Base-by-base conservation (phyloP, 164 flowering plant species). In the Platanus orientalis region DNA sequence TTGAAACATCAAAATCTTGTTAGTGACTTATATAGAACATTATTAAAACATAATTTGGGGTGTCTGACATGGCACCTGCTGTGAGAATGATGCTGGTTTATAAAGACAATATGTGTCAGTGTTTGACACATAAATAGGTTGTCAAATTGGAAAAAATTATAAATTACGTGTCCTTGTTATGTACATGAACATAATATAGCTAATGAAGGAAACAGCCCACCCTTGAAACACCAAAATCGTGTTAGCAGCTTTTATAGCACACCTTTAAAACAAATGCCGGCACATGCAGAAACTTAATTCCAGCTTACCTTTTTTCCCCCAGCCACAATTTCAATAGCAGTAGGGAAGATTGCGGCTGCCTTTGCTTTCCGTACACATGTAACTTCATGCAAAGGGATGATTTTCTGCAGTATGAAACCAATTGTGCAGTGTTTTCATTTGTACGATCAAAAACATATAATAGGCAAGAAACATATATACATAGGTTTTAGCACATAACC, bases 321-420 rank as follows among this genome's bases (percentile, higher is more conserved):
- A 45, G 89, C 83, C 25, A 81, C 57, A 71, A 94, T 84, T 77
- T 94, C 99, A 66, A 94, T 89, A 21, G 97, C 99, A 81, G 84
- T 94, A 7, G 96, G 99, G 61, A 94, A 94, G 23, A 94, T 82
- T 49, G 85, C 97, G 20, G 91, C 99, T 25, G 96, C 86, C 77
- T 89, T 94, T 54, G 99, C 99, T 83, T 92, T 86, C 53, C 81
- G 77, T 40, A 94, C 83, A 69, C 81, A 76, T 45, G 96, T 83
- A 69, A 94, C 67, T 66, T 89, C 97, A 62, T 75, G 34, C 61
- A 91, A 84, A 25, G 92, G 80, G 36, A 94, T 94, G 44, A 76
- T 72, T 86, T 78, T 94, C 99, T 94, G 84, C 63, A 68, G 59
- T 29, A 79, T 29, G 23, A 60, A 66, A 12, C n/a, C 24, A 57